Evolutionary conservation across 2,329 filamentous ascomycete species (phyloP), one percentile per base, ranked within the genome.

Genomic region (Neopestalotiopsis rosae): DNA sequence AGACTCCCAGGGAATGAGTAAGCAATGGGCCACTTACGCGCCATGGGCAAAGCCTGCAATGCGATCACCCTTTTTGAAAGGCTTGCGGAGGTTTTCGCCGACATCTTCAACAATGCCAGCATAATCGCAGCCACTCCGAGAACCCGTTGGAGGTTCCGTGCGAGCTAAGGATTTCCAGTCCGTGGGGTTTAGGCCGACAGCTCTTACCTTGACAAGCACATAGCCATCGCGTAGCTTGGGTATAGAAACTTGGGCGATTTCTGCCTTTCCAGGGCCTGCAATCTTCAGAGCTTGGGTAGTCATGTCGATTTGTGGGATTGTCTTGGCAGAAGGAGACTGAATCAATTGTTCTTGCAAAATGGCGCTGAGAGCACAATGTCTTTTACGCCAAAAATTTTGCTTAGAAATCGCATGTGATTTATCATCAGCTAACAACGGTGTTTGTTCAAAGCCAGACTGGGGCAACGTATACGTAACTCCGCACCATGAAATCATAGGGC

Each of bases 21-120:
- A 38, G 10, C 5, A 38, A 24, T 20, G 38, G 12, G 49, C 38
- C 9, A 70, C 71, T 59, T 61, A 74, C 71, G 68, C 63, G 45
- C 83, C 84, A 64, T 84, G 81, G 1, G 70, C 74, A 13, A 80
- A 72, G 5, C 85, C 86, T 30, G 76, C 74, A 40, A 87, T 77
- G 56, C 85, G 81, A 69, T 88, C 86, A 2, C 86, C 86, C 66
- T 81, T 81, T 72, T 81, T 81, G 69, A 85, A 82, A 5, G 74
- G 67, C 70, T 82, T 82, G 17, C 76, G 82, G 24, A 84, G 81
- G 42, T 79, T 79, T 4, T 73, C 67, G 9, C 85, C 86, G 30
- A 87, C 78, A 66, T 83, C 80, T 49, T 84, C 81, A 2, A 88
- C 81, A 14, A 82, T 73, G 52, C 86, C 85, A 34, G 82, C 80